Base-by-base conservation (phyloP, 2,329 filamentous ascomycete species). In the Claviceps lovelessii region DNA sequence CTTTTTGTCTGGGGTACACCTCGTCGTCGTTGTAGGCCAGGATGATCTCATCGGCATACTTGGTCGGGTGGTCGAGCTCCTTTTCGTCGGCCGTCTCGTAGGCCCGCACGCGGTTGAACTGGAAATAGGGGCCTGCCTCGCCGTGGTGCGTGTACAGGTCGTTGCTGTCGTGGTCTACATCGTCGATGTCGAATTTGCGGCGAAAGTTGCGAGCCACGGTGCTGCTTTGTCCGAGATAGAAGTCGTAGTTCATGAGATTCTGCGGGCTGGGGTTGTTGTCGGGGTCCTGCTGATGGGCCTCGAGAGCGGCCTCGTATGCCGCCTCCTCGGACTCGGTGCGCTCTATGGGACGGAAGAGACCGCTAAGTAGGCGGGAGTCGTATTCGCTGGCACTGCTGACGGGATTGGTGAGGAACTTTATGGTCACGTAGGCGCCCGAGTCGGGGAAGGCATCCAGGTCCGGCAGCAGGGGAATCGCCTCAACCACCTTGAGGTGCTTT, bases 381-480 rank as follows among this genome's bases (percentile, higher is more conserved):
- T 84, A 85, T 48, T 69, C 68, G 49, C 62, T 71, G 47, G 64
- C 58, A 54, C 73, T 71, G 10, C 76, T 70, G 33, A 85, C 77
- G 4, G 83, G 83, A 64, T 83, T 84, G 59, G 77, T 81, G 52
- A 76, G 76, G 67, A 86, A 85, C 67, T 86, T 86, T 70, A 86
- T 75, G 15, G 82, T 81, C 58, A 85, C 79, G 63, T 86, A 86
- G 57, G 82, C 81, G 54, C 83, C 83, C 3, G 79, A 80, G 66
- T 86, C 83, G 50, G 83, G 81, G 70, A 85, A 84, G n/a, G 81
- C 78, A 57, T 84, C 79, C 46, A 83, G 73, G 62, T 86, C 83
- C 6, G 83, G 83, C 19, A 86, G 67, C 44, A 86, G 68, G 33
- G 82, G 81, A 57, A 76, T 78, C 19, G 78, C 77, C 47, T 83